Percentiles rank a stretch among this genome's conserved stretches.
phyloP scores from a whole-genome alignment of 495 filamentous ascomycete genomes.

The Penicillium cosmopolitanum region DNA sequence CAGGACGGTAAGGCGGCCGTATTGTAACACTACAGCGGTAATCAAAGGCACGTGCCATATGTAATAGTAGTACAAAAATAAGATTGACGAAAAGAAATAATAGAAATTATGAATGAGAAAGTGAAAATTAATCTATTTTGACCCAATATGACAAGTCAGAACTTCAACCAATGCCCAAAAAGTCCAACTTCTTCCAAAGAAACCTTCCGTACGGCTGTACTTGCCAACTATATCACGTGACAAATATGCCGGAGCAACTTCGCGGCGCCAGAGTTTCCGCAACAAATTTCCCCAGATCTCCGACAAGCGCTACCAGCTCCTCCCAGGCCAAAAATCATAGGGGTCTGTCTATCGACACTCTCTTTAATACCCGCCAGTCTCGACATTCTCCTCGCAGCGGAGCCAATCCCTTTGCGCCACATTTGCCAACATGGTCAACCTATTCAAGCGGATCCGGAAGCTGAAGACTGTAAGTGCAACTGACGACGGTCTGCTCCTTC shows the following conservation, averaged over 20 bases:
- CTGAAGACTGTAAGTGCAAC: conserved; percentile 69
- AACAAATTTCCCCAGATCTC: conserved; percentile 32
- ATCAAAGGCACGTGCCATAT: conserved; percentile 11
- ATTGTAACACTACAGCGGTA: conserved; percentile 13
- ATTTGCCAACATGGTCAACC: conserved; percentile 67
- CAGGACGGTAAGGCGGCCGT: conserved; percentile 21
- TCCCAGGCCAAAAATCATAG: conserved; percentile 8
- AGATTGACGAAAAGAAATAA: not conserved
- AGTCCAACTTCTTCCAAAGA: not conserved
- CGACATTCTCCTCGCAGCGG: conserved; percentile 13
- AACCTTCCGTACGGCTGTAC: not conserved
- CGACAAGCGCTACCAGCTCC: conserved; percentile 16
- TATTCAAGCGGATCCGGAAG: conserved; percentile 77
- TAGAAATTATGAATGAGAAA: not conserved
- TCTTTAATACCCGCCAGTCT: not conserved
- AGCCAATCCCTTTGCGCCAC: conserved; percentile 27
- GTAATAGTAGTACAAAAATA: not conserved
- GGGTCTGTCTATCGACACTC: not conserved
- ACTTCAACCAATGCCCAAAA: not conserved
- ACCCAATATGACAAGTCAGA: too few species aligned
- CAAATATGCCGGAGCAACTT: conserved; percentile 34
- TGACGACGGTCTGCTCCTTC: not conserved
- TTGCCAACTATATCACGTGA: conserved; percentile 24
- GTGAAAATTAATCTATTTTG: not conserved
- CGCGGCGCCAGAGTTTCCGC: conserved; percentile 27